phyloP scores from a whole-genome alignment of 2,329 filamentous ascomycete species.

The Aspergillus luchuensis region DNA sequence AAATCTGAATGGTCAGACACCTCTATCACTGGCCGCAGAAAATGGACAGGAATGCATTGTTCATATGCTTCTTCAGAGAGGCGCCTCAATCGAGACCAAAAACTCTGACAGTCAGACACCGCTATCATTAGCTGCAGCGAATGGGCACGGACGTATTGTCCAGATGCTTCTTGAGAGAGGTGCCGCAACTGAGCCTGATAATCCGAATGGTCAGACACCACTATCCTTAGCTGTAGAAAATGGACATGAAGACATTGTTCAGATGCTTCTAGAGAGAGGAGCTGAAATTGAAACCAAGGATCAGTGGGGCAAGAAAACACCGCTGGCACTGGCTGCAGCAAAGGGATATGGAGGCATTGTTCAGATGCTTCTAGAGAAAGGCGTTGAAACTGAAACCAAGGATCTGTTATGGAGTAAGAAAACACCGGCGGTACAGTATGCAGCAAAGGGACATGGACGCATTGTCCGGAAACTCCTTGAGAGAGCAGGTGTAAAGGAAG shows the following conservation, averaged over 20 bases:
- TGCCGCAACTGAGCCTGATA: not conserved
- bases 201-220: not conserved
- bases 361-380: slow-evolving; percentile 3
- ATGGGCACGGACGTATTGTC: not conserved
- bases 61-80: not conserved
- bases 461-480: slow-evolving; percentile 4
- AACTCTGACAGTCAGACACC: not conserved
- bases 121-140: not conserved
- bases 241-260: slow-evolving; percentile 4
- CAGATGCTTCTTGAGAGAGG: not conserved
- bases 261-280: slow-evolving; percentile 3
- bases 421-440: slow-evolving; percentile 7
- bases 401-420: accelerated
- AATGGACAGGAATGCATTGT: not conserved
- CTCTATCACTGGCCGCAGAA: not conserved
- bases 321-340: slow-evolving; percentile 3
- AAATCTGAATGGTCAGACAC: not conserved
- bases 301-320: not conserved
- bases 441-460: not conserved
- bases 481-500: not conserved
- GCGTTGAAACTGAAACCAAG: not conserved
- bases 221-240: slow-evolving; percentile 5
- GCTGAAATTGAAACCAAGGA: not conserved
- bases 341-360: slow-evolving; percentile 6
- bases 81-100: not conserved